Base-by-base conservation (phyloP, 2,329 filamentous ascomycete genomes). In the Penicillium sp. region DNA sequence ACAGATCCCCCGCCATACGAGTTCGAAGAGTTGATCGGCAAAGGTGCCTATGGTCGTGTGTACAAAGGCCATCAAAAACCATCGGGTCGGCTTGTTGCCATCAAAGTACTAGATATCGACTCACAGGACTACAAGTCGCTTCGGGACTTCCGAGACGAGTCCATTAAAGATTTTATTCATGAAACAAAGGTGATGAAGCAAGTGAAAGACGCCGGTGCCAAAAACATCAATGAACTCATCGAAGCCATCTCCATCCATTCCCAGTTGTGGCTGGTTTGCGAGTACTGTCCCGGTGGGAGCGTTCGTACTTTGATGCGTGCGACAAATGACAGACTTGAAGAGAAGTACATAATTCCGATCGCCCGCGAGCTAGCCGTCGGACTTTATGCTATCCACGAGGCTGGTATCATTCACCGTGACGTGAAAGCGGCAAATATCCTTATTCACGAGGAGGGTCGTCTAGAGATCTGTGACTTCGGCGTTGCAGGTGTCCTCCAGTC, bases 381-480 rank as follows among this genome's bases (percentile, higher is more conserved):
- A 2, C 67, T 86, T 43, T 80, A 79, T 59, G 81, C 78, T 33
- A 78, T 85, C 27, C 82, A 86, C 61, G 79, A 82, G 51, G 80
- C 80, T n/a, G 81, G 81, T 4, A 80, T 85, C 49, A 77, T 86
- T 44, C 82, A 86, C 63, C 74, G 82, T 60, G 82, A 86, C 68
- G 75, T 86, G 44, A 86, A 86, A 67, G 79, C 78, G 62, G 81
- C 80, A 46, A 86, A 86, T 57, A 75, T 86, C 13, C 73, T 85
- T 46, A 79, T 86, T 37, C 78, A 80, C 29, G 82, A 86, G 67
- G 78, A 83, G 56, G 82, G 82, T 6, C 72, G 77, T 29, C 71
- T 86, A 2, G 78, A 85, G 56, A 75, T 86, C 28, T 84, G 82
- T 61, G 82, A 86, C 57, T 86, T 86, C 60, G 82, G 82, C 53